These are phyloP conservation scores for Alternaria infectoria DNA, from an alignment of 2,329 filamentous ascomycete species.

Conservation along the genomic window DNA sequence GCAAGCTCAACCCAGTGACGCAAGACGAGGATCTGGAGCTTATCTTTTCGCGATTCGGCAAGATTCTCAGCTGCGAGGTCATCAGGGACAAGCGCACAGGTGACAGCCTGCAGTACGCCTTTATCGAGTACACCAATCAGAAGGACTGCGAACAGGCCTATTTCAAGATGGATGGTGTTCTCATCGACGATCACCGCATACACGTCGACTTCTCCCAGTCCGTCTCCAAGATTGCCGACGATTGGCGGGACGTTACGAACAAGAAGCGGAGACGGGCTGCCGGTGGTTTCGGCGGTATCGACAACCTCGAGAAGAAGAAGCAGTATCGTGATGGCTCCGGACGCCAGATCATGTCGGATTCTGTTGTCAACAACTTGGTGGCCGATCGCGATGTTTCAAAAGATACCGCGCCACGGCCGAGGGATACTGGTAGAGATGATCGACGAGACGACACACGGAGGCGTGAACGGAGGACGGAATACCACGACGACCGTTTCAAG, in stretches of 20 bases:
- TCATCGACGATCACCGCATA: conserved; percentile 96
- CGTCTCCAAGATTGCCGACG: conserved; percentile 82
- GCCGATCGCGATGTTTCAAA: conserved; percentile 31
- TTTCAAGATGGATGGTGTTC: conserved; percentile 97
- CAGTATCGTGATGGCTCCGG: conserved; percentile 67
- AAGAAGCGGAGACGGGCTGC: conserved; percentile 70
- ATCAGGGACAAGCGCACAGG: conserved; percentile 93
- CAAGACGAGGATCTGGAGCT: conserved; percentile 92
- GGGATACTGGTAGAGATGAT: conserved; percentile 20
- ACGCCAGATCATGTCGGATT: conserved; percentile 39
- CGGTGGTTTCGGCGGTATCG: conserved; percentile 88
- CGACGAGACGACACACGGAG: conserved; percentile 51
- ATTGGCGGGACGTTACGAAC: conserved; percentile 87
- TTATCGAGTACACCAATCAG: conserved; percentile 95
- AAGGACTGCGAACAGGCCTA: conserved; percentile 93
- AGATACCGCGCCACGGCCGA: conserved; percentile 11
- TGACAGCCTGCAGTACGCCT: conserved; percentile 95
- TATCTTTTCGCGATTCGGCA: conserved; percentile 96
- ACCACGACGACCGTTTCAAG: conserved; percentile 48
- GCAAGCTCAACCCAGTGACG: conserved; percentile 97
- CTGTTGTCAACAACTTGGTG: conserved; percentile 41
- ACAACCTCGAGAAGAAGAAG: conserved; percentile 83
- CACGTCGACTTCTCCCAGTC: conserved; percentile 99
- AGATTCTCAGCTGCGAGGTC: conserved; percentile 93
- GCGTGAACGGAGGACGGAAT: conserved; percentile 42